phyloP scores from a whole-genome alignment of 768 basidiomycete genomes.

The Candolleomyces efflorescens region DNA sequence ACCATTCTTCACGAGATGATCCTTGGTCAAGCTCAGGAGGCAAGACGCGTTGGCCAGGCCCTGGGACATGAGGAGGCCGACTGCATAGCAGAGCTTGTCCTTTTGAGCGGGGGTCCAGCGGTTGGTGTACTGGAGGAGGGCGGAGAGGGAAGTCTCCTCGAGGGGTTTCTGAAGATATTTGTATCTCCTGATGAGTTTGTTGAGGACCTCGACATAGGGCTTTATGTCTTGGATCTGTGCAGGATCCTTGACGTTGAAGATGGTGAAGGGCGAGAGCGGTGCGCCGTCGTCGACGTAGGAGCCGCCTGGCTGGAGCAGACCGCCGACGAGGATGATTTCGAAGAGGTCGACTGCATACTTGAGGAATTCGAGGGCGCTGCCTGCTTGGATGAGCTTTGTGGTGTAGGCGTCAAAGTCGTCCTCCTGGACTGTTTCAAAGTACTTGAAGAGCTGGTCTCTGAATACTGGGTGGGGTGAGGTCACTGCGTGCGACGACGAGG shows the following conservation, averaged over 20 bases:
- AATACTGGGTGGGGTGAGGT: constrained; percentile 54
- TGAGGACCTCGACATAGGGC: constrained; percentile 91
- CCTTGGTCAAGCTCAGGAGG: constrained; percentile 81
- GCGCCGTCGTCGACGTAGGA: constrained; percentile 84
- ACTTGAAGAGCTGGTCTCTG: constrained; percentile 89
- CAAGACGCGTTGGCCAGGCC: constrained; percentile 76
- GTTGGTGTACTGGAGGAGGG: constrained; percentile 83
- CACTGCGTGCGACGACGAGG: not conserved
- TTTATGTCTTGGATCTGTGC: constrained; percentile 82
- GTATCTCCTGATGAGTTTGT: constrained; percentile 96
- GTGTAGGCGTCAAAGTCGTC: constrained; percentile 81
- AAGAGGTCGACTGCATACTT: constrained; percentile 98
- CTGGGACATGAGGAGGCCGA: constrained; percentile 80
- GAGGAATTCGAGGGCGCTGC: constrained; percentile 88
- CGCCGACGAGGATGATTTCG: constrained; percentile 93
- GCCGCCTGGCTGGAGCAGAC: constrained; percentile 95
- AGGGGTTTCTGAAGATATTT: constrained; percentile 99
- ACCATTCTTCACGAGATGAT: constrained; percentile 96
- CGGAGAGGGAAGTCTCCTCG: constrained; percentile 78
- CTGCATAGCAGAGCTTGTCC: constrained; percentile 79
- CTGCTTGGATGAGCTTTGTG: constrained; percentile 86
- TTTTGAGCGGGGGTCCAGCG: constrained; percentile 76
- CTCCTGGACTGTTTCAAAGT: constrained; percentile 76
- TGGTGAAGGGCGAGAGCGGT: constrained; percentile 82
- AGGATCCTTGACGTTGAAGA: constrained; percentile 78